Conservation (phyloP, 257 asterid species). For the Solanum peruvianum region DNA sequence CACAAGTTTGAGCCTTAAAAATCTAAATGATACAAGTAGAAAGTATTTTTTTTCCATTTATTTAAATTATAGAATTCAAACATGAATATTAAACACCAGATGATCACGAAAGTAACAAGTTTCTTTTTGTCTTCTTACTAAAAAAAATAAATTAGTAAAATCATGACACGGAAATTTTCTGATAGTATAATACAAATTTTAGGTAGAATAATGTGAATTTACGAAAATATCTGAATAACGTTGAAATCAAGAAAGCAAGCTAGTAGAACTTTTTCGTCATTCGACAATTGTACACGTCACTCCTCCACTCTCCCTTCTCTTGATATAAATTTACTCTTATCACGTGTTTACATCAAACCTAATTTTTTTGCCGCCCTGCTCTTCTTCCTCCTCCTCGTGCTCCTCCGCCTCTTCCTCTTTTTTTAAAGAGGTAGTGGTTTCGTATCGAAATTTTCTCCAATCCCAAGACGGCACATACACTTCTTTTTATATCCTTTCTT, state of each 20-base stretch:
- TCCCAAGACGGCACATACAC: not conserved
- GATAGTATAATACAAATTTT: not conserved
- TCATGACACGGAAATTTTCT: not conserved
- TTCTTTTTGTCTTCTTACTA: not conserved
- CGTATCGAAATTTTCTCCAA: not conserved
- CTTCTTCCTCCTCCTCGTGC: not conserved
- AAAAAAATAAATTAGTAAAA: not conserved
- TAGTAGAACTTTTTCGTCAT: slow-evolving; percentile 14
- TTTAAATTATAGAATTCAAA: not conserved
- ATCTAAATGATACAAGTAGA: not conserved
- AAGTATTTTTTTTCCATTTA: not conserved
- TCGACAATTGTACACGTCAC: not conserved
- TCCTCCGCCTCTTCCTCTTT: not conserved
- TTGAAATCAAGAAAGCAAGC: slow-evolving; percentile 14
- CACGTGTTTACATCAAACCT: not conserved
- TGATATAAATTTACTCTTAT: not conserved
- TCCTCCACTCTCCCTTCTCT: not conserved
- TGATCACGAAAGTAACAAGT: not conserved
- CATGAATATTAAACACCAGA: not conserved
- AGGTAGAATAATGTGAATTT: not conserved
- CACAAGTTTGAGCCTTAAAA: not conserved
- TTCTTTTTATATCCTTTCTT: slow-evolving; percentile 6
- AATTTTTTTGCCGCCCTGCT: not conserved
- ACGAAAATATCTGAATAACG: slow-evolving; percentile 1
- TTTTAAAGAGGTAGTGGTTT: not conserved